Base-by-base conservation (phyloP, 371 early-diverging fungal species). In the Zopfochytrium polystomum region DNA sequence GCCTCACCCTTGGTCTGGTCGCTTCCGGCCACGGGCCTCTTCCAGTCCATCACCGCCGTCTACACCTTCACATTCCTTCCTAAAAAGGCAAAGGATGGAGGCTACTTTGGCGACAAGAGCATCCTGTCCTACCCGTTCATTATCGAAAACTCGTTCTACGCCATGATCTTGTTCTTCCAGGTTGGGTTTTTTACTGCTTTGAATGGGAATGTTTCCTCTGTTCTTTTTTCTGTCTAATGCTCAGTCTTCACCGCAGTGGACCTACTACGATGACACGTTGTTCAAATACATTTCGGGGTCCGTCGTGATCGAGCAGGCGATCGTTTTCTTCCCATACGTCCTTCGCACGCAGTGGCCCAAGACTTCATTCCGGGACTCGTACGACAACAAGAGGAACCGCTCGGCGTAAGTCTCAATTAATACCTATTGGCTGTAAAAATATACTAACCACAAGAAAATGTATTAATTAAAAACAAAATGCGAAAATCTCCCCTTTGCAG, bases 71-170 rank as follows among this genome's bases (percentile, higher is more conserved):
- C 65, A 3, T 67, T 67, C 33, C 47, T 67, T 18, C 67, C 67
- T 11, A 67, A 66, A 34, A 63, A 52, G 18, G 51, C 44, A 15
- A 66, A 67, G 42, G 63, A 49, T 58, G 44, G 46, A 32, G 49
- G 58, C 1, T 67, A 67, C 62, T 67, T 67, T 56, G 51, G 58
- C 20, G 68, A 67, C 46, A 67, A 66, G 52, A 49, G 33, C 18
- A 67, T 65, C 50, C 55, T 67, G 38, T 47, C 43, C 31, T 67
- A 59, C 44, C 55, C 52, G 7, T 67, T 67, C 27, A 55, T 67
- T 35, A 58, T 66, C 50, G 68, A 67, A 52, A 67, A 67, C 60
- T 65, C 65, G 11, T 67, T 67, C 52, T 67, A 59, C 58, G 68
- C 68, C 2, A 42, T 65, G 38, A 58, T 67, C n/a, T 54, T 60